Conservation (phyloP, 2,329 filamentous ascomycete species). For the Aspergillus hiratsukae region DNA sequence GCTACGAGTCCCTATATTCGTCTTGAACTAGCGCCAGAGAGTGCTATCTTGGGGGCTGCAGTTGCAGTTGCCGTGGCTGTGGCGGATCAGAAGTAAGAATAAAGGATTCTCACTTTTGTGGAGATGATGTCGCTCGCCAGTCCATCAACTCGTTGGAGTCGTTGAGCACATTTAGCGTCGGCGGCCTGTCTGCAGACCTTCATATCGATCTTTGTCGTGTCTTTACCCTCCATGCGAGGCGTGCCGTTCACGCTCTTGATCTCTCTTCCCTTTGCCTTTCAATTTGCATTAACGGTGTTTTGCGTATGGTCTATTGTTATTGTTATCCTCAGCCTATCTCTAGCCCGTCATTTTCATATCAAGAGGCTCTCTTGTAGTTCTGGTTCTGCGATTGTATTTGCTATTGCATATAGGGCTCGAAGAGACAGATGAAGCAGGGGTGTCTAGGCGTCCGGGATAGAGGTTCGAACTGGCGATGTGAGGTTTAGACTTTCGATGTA, state of each 20-base stretch:
- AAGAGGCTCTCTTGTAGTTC: conserved; percentile 5
- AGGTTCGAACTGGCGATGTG: conserved; percentile 7
- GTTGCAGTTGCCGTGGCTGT: conserved; percentile 45
- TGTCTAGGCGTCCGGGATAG: conserved; percentile 16
- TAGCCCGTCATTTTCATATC: conserved; percentile 9
- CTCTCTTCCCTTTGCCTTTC: neutral
- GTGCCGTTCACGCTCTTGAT: neutral
- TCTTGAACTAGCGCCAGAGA: conserved; percentile 41
- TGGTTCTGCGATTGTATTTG: neutral
- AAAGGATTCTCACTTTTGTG: neutral
- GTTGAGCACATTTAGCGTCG: too few species aligned
- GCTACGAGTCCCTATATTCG: conserved; percentile 27
- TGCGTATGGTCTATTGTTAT: neutral
- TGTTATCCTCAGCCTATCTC: neutral
- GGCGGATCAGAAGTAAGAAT: conserved; percentile 17
- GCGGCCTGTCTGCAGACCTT: too few species aligned
- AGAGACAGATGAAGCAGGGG: conserved; percentile 5
- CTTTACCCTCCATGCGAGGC: neutral
- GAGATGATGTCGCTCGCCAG: neutral
- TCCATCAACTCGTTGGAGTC: too few species aligned
- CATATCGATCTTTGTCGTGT: too few species aligned
- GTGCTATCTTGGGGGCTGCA: conserved; percentile 44
- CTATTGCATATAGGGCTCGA: conserved; percentile 11
- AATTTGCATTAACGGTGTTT: neutral
- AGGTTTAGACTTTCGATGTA: conserved; percentile 18